A percentile compares a stretch with the other conserved stretches of the same genome.
phyloP scores from a whole-genome alignment of 1,284 basidiomycete species.

The Mrakiaceae sp. region DNA sequence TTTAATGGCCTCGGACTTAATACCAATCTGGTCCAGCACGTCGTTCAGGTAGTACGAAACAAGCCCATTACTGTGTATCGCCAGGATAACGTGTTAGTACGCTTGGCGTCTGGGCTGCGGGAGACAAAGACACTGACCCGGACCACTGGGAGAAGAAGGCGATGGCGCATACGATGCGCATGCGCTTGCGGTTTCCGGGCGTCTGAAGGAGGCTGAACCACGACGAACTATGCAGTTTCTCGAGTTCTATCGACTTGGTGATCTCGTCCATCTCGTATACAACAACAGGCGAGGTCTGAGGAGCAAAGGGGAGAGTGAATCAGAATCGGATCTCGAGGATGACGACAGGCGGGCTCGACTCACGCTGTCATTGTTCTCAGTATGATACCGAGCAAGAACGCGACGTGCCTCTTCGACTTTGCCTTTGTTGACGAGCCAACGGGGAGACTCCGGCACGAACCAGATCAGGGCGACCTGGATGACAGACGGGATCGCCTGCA shows the following conservation, averaged over 20 bases:
- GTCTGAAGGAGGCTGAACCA: constrained; percentile 50
- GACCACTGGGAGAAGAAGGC: constrained; percentile 43
- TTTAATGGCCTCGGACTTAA: constrained; percentile 50
- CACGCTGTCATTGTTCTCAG: constrained; percentile 40
- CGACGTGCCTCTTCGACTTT: constrained; percentile 46
- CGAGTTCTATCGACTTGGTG: constrained; percentile 43
- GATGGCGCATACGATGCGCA: constrained; percentile 46
- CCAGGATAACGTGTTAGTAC: too few species aligned
- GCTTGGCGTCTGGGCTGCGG: not conserved
- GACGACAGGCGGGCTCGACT: constrained; percentile 36
- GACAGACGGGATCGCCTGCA: constrained; percentile 54
- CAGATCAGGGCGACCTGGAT: constrained; percentile 39
- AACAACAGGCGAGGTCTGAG: constrained; percentile 36
- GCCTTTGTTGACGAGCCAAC: constrained; percentile 22
- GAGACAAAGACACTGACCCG: constrained; percentile 41
- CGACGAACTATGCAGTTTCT: constrained; percentile 38
- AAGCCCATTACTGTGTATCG: not conserved
- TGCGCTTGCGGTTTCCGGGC: constrained; percentile 53
- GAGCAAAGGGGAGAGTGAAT: not conserved
- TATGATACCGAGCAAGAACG: constrained; percentile 60
- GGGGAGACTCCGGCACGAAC: constrained; percentile 21
- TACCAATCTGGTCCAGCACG: constrained; percentile 58
- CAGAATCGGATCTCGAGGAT: constrained; percentile 45
- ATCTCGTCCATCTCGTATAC: constrained; percentile 64
- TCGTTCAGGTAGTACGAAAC: constrained; percentile 50